These are phyloP conservation scores for Colletotrichum tanaceti DNA, from an alignment of 2,329 filamentous ascomycete species.

Conservation along the genomic window DNA sequence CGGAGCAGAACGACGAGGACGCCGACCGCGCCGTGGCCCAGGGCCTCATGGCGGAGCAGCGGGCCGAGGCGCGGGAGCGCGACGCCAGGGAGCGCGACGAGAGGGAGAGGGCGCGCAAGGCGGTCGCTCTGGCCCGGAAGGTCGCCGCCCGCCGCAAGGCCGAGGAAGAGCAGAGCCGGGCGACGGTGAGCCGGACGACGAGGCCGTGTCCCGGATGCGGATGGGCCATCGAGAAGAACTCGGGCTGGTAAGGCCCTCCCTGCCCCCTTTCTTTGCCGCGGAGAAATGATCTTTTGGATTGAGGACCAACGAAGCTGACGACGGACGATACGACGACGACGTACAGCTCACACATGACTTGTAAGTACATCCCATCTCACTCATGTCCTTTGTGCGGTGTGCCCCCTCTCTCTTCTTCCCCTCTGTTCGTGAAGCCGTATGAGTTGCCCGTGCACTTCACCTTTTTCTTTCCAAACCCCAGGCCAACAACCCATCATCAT, in stretches of 20 bases:
- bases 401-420: too few relatives aligned
- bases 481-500: conserved; percentile 28
- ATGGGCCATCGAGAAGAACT: conserved; percentile 54
- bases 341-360: conserved; percentile 55
- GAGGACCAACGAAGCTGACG: conserved; percentile 42
- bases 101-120: conserved; percentile 45
- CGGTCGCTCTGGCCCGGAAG: conserved; percentile 42
- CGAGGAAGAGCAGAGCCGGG: conserved; percentile 51
- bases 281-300: too few relatives aligned
- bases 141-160: conserved; percentile 43
- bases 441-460: too few relatives aligned
- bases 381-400: too few relatives aligned
- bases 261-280: conserved; percentile 17
- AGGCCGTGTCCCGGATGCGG: conserved; percentile 55
- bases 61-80: conserved; percentile 44
- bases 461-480: neutral
- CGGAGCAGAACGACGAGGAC: conserved; percentile 54
- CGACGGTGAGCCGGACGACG: conserved; percentile 47
- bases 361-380: conserved; percentile 47
- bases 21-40: conserved; percentile 53
- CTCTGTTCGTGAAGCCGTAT: neutral
- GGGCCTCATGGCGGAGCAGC: conserved; percentile 48
- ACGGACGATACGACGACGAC: neutral
- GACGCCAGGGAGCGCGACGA: conserved; percentile 44
- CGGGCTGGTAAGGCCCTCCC: conserved; percentile 56